A percentile compares a stretch with the other conserved stretches of the same genome.
phyloP scores from a whole-genome alignment of 2,329 filamentous ascomycete species.

The Aspergillus sp. region DNA sequence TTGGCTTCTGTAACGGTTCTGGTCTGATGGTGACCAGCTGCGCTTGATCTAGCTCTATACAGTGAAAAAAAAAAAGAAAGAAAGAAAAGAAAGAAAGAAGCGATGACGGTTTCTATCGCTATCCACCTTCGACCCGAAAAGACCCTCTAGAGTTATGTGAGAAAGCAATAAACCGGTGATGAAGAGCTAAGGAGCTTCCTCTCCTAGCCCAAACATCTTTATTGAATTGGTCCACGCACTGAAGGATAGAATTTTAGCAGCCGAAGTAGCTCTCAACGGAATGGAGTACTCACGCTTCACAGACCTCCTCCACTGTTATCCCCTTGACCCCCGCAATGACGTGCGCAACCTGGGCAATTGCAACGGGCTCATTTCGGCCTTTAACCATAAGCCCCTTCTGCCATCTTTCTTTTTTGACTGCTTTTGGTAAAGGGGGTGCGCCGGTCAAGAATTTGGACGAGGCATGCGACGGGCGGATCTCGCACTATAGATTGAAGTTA shows the following conservation, averaged over 20 bases:
- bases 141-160: neutral
- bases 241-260: constrained; percentile 22
- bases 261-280: neutral
- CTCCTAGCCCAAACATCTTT: constrained; percentile 72
- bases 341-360: constrained; percentile 81
- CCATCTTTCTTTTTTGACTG: constrained; percentile 97
- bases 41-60: neutral
- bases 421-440: constrained; percentile 71
- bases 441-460: constrained; percentile 72
- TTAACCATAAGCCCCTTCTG: constrained; percentile 85
- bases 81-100: neutral
- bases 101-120: neutral
- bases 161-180: neutral
- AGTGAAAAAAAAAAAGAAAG: neutral
- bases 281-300: constrained; percentile 64
- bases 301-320: constrained; percentile 75
- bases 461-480: constrained; percentile 86
- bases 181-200: constrained; percentile 25
- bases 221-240: constrained; percentile 78
- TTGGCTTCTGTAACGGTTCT: neutral
- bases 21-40: neutral
- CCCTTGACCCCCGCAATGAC: constrained; percentile 86
- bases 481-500: constrained; percentile 58
- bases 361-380: constrained; percentile 88
- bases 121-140: neutral